These are phyloP conservation scores for Biscutella laevigata DNA, from an alignment of 441 rosid species.

Conservation along the genomic window DNA sequence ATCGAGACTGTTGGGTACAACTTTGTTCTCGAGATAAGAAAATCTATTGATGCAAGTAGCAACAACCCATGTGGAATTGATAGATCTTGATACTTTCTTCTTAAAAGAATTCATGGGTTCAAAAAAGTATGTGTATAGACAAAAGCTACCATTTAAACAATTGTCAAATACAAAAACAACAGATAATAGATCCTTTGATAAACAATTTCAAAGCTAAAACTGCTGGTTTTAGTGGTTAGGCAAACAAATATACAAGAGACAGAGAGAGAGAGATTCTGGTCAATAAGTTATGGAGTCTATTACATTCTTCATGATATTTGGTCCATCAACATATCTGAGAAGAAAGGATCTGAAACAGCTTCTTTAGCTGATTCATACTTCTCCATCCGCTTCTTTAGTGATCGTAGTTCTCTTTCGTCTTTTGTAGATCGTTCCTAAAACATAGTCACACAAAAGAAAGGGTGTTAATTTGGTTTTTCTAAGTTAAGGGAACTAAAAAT, in stretches of 20 bases:
- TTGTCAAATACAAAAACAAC: constrained; percentile 12
- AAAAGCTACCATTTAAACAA: constrained; percentile 24
- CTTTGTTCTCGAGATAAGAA: constrained; percentile 27
- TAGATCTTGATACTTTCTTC: constrained; percentile 22
- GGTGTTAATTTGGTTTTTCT: not conserved
- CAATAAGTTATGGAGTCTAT: not conserved
- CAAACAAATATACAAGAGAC: constrained; percentile 3
- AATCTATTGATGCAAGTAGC: constrained; percentile 27
- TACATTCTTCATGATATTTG: constrained; percentile 6
- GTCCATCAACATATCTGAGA: constrained; percentile 41
- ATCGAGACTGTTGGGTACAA: no score
- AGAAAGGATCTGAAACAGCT: constrained; percentile 61
- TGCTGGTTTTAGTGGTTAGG: constrained; percentile 6
- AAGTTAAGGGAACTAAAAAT: not conserved
- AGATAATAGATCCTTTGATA: constrained; percentile 1
- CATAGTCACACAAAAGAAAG: not conserved
- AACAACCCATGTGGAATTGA: constrained; percentile 45
- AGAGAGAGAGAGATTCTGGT: not conserved
- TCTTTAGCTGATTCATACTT: constrained; percentile 64
- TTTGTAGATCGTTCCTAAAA: constrained; percentile 54
- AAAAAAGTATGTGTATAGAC: constrained; percentile 36
- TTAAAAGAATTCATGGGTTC: constrained; percentile 23
- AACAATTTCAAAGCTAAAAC: constrained; percentile 11
- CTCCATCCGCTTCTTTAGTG: constrained; percentile 67
- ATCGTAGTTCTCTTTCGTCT: constrained; percentile 58